These are phyloP conservation scores for Fusarium sororula DNA, from an alignment of 2,329 filamentous ascomycete genomes.

Conservation along the genomic window DNA sequence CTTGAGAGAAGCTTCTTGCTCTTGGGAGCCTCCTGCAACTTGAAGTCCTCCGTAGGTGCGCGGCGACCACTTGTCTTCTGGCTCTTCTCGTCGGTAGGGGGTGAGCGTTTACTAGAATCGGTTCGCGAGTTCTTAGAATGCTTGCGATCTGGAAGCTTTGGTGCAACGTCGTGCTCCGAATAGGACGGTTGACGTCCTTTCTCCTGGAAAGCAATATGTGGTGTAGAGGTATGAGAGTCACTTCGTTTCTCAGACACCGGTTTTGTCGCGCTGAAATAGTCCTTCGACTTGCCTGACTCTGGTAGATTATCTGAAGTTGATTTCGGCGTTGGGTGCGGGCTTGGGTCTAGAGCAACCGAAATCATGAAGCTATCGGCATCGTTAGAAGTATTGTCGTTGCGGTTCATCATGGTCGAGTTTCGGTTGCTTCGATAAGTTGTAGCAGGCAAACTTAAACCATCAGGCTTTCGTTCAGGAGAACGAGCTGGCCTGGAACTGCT, in stretches of 20 bases:
- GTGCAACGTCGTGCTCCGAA: slow-evolving; percentile 60
- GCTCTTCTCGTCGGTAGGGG: slow-evolving; percentile 51
- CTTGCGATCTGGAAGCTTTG: slow-evolving; percentile 54
- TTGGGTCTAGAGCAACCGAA: slow-evolving; percentile 78
- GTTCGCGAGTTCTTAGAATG: slow-evolving; percentile 59
- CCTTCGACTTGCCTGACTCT: slow-evolving; percentile 58
- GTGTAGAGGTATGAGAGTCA: slow-evolving; percentile 69
- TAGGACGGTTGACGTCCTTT: slow-evolving; percentile 72
- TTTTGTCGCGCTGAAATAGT: slow-evolving; percentile 66
- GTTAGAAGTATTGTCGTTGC: slow-evolving; percentile 55
- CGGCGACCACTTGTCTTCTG: slow-evolving; percentile 49
- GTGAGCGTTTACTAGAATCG: slow-evolving; percentile 43
- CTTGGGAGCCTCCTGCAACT: slow-evolving; percentile 82
- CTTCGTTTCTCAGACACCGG: slow-evolving; percentile 55
- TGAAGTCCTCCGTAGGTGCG: slow-evolving; percentile 69
- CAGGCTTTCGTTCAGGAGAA: slow-evolving; percentile 65
- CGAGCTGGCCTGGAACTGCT: slow-evolving; percentile 61
- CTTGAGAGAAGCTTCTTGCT: slow-evolving; percentile 60
- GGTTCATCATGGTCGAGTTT: slow-evolving; percentile 72
- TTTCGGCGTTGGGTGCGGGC: slow-evolving; percentile 66
- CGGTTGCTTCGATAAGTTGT: slow-evolving; percentile 82
- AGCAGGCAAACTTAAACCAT: slow-evolving; percentile 75
- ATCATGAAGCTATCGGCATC: slow-evolving; percentile 79
- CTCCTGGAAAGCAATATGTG: slow-evolving; percentile 93
- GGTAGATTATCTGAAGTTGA: slow-evolving; percentile 59